phyloP scores from a whole-genome alignment of 805 yeast species.

The Suhomyces emberorum region DNA sequence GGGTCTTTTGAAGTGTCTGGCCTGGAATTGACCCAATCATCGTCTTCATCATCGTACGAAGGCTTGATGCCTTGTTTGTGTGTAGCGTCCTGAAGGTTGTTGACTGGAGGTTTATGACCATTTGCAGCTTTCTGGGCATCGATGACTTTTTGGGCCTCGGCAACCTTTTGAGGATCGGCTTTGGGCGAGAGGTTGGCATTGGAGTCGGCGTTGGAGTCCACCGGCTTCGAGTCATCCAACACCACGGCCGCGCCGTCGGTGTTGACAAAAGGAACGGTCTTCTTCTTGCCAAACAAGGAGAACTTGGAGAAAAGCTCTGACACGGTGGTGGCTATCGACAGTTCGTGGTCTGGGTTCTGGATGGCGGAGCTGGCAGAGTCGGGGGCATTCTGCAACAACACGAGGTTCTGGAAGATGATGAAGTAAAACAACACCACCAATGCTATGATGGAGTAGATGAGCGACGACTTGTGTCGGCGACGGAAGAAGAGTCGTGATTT shows the following conservation, averaged over 20 bases:
- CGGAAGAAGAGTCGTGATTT: constrained; percentile 6
- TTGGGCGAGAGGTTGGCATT: background rate
- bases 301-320: constrained; percentile 2
- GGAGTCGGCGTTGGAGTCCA: background rate
- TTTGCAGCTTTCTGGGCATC: background rate
- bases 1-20: background rate
- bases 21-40: background rate
- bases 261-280: constrained; percentile 12
- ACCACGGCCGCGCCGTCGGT: constrained; percentile 1
- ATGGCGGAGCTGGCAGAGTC: background rate
- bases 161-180: background rate
- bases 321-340: constrained; percentile 2
- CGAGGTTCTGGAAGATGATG: constrained; percentile 9
- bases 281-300: constrained; percentile 4
- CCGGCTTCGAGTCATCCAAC: background rate
- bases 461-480: constrained; percentile 7
- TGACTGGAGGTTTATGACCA: background rate
- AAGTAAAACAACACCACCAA: constrained; percentile 8
- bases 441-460: constrained; percentile 3
- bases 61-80: background rate
- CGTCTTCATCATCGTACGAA: background rate
- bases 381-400: background rate
- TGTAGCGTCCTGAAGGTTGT: background rate
- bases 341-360: constrained; percentile 7
- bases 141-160: background rate